phyloP scores from a whole-genome alignment of 768 basidiomycete genomes.

The Rhodocollybia butyracea region DNA sequence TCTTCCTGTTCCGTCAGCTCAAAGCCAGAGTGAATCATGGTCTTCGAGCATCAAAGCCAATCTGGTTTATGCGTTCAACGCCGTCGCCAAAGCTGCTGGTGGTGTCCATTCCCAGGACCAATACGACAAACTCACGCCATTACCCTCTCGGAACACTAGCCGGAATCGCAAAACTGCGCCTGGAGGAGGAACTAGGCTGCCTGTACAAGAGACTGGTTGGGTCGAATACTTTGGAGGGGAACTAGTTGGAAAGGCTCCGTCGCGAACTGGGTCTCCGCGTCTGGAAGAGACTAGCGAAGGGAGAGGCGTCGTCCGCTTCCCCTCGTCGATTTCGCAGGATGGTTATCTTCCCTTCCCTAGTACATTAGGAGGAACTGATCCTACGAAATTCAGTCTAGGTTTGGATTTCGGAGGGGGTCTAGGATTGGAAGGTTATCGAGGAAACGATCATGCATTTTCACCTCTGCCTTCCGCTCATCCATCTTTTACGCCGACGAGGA shows the following conservation, averaged over 20 bases:
- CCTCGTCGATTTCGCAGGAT: background rate
- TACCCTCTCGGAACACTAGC: background rate
- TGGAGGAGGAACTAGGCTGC: background rate
- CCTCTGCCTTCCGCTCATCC: background rate
- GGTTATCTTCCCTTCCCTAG: background rate
- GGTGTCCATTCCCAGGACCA: background rate
- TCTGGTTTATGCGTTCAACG: slow-evolving; percentile 46
- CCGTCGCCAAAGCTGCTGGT: slow-evolving; percentile 29
- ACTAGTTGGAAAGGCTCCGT: background rate
- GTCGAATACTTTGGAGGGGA: slow-evolving; percentile 6
- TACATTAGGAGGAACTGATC: background rate
- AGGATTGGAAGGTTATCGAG: background rate
- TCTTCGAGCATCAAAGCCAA: slow-evolving; percentile 38
- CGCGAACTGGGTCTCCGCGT: background rate
- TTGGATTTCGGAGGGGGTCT: background rate
- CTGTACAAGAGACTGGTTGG: background rate
- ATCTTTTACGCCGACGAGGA: background rate
- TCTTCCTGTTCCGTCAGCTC: background rate
- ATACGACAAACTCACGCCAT: background rate
- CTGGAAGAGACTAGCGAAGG: background rate
- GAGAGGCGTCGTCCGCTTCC: background rate
- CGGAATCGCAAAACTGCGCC: background rate
- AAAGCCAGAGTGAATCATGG: slow-evolving; percentile 32
- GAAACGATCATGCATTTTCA: background rate
- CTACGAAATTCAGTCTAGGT: background rate